Percentiles rank a stretch among this genome's conserved stretches.
These are phyloP conservation scores for Amniculicola lignicola DNA, from an alignment of 495 filamentous ascomycete species.

Conservation along the genomic window DNA sequence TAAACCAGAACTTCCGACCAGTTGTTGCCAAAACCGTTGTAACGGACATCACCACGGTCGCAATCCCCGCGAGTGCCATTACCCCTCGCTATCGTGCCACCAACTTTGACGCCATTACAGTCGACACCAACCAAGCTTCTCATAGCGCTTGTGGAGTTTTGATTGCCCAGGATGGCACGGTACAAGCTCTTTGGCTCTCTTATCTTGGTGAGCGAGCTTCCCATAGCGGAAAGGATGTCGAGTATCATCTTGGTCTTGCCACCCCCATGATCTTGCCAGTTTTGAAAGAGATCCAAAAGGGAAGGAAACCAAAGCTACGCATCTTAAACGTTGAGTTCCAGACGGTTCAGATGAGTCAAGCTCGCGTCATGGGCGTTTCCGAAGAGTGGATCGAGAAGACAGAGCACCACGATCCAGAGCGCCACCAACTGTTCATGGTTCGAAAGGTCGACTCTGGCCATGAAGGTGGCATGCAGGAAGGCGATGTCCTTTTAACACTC, in stretches of 20 bases:
- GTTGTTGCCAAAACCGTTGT: conserved; percentile 92
- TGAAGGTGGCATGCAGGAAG: conserved; percentile 68
- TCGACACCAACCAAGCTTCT: conserved; percentile 83
- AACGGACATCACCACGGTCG: conserved; percentile 95
- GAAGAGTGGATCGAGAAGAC: conserved; percentile 94
- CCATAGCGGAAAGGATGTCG: conserved; percentile 79
- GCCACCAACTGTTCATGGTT: conserved; percentile 97
- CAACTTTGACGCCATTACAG: conserved; percentile 95
- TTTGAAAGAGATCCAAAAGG: conserved; percentile 76
- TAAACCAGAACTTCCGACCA: conserved; percentile 91
- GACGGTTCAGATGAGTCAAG: conserved; percentile 94
- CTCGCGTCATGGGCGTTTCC: conserved; percentile 94
- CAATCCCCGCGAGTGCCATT: conserved; percentile 86
- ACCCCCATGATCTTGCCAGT: conserved; percentile 86
- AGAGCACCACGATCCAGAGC: conserved; percentile 76
- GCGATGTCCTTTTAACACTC: conserved; percentile 87
- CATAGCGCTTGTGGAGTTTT: conserved; percentile 96
- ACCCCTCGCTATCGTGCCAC: conserved; percentile 94
- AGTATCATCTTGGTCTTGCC: conserved; percentile 92
- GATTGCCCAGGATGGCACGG: conserved; percentile 81
- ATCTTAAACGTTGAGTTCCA: conserved; percentile 94
- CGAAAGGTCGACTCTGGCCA: conserved; percentile 82
- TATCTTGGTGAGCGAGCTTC: conserved; percentile 86
- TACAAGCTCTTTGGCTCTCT: conserved; percentile 93
- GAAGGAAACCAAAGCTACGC: conserved; percentile 70